Evolutionary conservation across 495 filamentous ascomycete genomes (phyloP), one percentile per base, ranked within the genome.

Genomic region (Aspergillus affinis): DNA sequence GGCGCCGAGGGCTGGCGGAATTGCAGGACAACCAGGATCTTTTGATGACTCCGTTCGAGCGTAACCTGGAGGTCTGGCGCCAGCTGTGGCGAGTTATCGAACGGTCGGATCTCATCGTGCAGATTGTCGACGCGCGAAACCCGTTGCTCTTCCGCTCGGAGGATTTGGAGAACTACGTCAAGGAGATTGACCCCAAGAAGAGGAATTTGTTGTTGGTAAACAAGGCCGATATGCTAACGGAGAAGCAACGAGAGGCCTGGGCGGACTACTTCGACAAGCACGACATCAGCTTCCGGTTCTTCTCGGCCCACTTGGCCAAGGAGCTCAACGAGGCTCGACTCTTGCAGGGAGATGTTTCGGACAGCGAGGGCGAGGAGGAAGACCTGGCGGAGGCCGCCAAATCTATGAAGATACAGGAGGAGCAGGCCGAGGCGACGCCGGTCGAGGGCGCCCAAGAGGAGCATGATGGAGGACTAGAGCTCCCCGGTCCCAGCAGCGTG

Each of bases 31-130:
- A 86, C 61, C 82, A 97, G 48, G 95, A 98, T 72, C 78, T 99
- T 56, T 79, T 98, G 54, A 95, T 99, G 92, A 99, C 95, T 2
- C 95, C 95, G 0, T 99, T 99, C 67, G 95, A 99, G 81, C 83
- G 94, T 36, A 99, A 99, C 73, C 64, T 99, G 60, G 95, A 99
- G 72, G 93, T 99, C 51, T 99, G 95, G 95, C 85, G 95, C 69
- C 95, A 99, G 73, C 69, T 99, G 65, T 99, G 95, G 95, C 85
- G 95, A 75, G 95, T 99, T 51, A 96, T 99, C 65, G 95, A 99
- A 78, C 84, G 95, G 23, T 96, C 91, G 9, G 94, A 99, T 73
- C 76, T 99, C 23, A 85, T 99, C 3, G 94, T 98, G 50, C 95
- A 99, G 80, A 99, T 99, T 77, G 95, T 98, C 61, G 95, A 99